These are phyloP conservation scores for Kondoa subrosea DNA, from an alignment of 768 basidiomycete species.

Conservation along the genomic window DNA sequence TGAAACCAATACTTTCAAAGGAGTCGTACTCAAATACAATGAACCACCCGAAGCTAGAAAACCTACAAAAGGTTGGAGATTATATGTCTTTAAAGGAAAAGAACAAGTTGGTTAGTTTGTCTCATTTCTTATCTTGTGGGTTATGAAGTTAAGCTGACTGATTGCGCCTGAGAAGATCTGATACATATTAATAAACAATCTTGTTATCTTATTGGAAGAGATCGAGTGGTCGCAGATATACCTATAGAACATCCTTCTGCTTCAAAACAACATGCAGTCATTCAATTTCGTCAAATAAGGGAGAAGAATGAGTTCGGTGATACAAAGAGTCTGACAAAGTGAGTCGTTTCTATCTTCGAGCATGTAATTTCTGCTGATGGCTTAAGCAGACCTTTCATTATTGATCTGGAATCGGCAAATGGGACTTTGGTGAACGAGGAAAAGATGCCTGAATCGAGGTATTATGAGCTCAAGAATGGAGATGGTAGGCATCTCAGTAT, in stretches of 20 bases:
- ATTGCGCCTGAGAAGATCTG: conserved; percentile 42
- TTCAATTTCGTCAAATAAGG: conserved; percentile 80
- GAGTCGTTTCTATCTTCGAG: conserved; percentile 27
- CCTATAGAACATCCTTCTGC: conserved; percentile 88
- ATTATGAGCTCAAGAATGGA: conserved; percentile 59
- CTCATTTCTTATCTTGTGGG: neutral
- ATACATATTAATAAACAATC: conserved; percentile 87
- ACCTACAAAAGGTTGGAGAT: conserved; percentile 69
- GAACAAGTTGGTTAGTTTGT: conserved; percentile 66
- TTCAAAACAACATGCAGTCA: conserved; percentile 93
- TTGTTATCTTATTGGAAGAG: conserved; percentile 82
- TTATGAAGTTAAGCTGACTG: neutral
- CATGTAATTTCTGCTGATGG: neutral
- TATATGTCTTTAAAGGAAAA: conserved; percentile 92
- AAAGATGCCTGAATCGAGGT: conserved; percentile 65
- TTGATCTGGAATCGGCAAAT: conserved; percentile 97
- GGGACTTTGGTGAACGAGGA: conserved; percentile 80
- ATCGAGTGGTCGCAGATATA: conserved; percentile 60
- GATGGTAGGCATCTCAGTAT: conserved; percentile 45
- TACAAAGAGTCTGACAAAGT: conserved; percentile 69
- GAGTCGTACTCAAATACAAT: conserved; percentile 76
- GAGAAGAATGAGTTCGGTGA: conserved; percentile 77
- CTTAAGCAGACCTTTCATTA: conserved; percentile 65
- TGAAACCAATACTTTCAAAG: conserved; percentile 53
- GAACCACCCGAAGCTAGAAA: conserved; percentile 97